phyloP scores from a whole-genome alignment of 306 rosid genomes.

The Malus fusca region DNA sequence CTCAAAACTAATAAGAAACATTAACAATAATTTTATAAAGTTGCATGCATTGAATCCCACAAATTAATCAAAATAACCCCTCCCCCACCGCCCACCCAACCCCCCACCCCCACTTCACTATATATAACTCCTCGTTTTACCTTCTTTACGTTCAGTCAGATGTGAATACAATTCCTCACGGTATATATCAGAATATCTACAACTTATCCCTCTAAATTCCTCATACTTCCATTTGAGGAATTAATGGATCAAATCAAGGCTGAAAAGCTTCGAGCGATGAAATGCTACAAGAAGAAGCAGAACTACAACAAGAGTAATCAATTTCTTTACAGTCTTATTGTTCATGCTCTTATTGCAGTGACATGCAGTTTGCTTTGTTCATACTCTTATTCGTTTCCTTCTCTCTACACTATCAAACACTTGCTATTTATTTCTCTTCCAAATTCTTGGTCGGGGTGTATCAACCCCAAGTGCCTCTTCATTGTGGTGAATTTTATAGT shows the following conservation, averaged over 20 bases:
- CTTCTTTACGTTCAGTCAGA: slow-evolving; percentile 24
- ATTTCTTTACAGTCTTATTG: slow-evolving; percentile 17
- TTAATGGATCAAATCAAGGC: slow-evolving; percentile 19
- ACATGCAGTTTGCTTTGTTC: slow-evolving; percentile 25
- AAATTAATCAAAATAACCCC: slow-evolving; percentile 3
- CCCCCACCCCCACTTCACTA: not conserved
- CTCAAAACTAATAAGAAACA: not conserved
- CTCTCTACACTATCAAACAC: slow-evolving; percentile 10
- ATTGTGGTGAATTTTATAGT: slow-evolving; percentile 35
- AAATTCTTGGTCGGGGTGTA: slow-evolving; percentile 15
- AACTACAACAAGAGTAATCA: not conserved
- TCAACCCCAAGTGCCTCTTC: slow-evolving; percentile 32
- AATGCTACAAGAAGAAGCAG: slow-evolving; percentile 9
- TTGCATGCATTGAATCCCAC: not conserved
- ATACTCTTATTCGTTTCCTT: slow-evolving; percentile 24
- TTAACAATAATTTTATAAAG: slow-evolving; percentile 11
- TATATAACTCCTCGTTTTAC: slow-evolving; percentile 17
- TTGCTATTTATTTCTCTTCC: slow-evolving; percentile 16
- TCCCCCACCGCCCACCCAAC: no score
- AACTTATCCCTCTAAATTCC: not conserved
- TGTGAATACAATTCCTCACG: slow-evolving; percentile 2
- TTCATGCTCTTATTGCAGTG: slow-evolving; percentile 23
- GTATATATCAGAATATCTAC: not conserved
- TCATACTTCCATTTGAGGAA: not conserved
- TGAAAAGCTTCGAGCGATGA: slow-evolving; percentile 21